Evolutionary conservation across 2,329 filamentous ascomycete species (phyloP).

Genomic region (Talaromyces sp.): DNA sequence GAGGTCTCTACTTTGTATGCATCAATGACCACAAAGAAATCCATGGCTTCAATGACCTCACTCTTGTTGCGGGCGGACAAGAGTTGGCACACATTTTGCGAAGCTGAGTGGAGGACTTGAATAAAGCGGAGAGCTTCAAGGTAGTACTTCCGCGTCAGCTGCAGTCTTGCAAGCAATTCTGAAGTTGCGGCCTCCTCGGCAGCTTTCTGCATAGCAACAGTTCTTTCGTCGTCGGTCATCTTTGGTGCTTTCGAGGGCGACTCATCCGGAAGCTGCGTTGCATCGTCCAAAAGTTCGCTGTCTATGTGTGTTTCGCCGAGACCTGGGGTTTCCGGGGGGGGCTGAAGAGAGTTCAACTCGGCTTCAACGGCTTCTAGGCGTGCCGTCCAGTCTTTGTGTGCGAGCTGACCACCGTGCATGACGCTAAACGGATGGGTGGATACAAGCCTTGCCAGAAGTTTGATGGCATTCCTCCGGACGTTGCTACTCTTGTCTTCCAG

Average conservation of each 20-base stretch:
- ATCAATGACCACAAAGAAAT: slow-evolving; percentile 93
- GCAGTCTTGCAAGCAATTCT: slow-evolving; percentile 82
- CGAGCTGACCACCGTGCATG: slow-evolving; percentile 84
- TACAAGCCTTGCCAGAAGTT: slow-evolving; percentile 81
- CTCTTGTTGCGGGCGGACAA: slow-evolving; percentile 95
- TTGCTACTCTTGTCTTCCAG: slow-evolving; percentile 98
- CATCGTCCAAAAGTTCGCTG: slow-evolving; percentile 78
- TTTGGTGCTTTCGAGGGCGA: slow-evolving; percentile 64
- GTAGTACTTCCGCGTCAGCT: slow-evolving; percentile 86
- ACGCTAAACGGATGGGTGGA: slow-evolving; percentile 93
- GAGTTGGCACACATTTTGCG: slow-evolving; percentile 77
- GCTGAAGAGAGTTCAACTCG: slow-evolving; percentile 77
- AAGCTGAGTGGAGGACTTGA: slow-evolving; percentile 81
- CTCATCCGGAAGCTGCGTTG: slow-evolving; percentile 69
- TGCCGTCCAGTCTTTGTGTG: slow-evolving; percentile 79
- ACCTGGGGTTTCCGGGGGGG: slow-evolving; percentile 70
- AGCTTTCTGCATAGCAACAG: slow-evolving; percentile 71
- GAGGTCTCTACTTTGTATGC: slow-evolving; percentile 95
- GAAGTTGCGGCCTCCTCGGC: slow-evolving; percentile 85
- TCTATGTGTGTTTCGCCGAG: slow-evolving; percentile 74
- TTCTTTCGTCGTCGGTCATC: slow-evolving; percentile 78
- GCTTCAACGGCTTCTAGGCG: slow-evolving; percentile 78
- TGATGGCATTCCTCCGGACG: slow-evolving; percentile 91
- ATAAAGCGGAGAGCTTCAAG: slow-evolving; percentile 93
- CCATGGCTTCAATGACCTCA: slow-evolving; percentile 98